Conservation (phyloP, 306 rosid species). For the Pachyrhizus erosus region DNA sequence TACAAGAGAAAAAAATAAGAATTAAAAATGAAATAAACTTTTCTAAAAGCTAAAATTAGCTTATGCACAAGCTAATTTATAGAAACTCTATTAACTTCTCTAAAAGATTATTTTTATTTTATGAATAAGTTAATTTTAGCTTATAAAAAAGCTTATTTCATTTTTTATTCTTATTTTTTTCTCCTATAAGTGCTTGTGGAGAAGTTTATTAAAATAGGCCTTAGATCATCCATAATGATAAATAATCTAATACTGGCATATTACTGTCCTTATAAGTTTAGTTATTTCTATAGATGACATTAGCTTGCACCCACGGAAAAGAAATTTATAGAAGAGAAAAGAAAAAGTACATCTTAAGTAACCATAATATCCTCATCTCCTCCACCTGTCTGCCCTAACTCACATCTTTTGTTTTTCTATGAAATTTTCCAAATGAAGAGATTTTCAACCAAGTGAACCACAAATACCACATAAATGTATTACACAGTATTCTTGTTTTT, state of each 20-base stretch:
- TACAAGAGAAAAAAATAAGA: no score
- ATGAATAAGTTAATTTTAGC: no score
- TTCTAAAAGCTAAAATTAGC: no score
- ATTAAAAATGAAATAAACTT: no score
- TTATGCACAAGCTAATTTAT: no score
- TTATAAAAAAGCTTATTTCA: no score
- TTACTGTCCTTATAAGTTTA: not conserved
- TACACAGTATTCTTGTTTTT: not conserved
- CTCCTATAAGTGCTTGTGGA: no score
- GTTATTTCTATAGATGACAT: not conserved
- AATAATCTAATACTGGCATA: not conserved
- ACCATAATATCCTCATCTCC: not conserved
- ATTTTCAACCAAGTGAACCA: constrained; percentile 18
- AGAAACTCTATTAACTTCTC: no score
- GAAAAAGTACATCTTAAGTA: not conserved
- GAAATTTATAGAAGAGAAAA: not conserved
- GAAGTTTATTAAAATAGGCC: no score
- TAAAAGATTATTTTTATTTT: no score
- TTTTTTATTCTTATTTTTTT: no score
- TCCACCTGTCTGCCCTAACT: not conserved
- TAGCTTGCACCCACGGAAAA: not conserved
- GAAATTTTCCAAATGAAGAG: not conserved
- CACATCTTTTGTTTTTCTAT: not conserved
- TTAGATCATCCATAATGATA: not conserved
- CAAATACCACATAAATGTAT: not conserved